Evolutionary conservation across 306 rosid genomes (phyloP).

Genomic region (Pyrus betulifolia): DNA sequence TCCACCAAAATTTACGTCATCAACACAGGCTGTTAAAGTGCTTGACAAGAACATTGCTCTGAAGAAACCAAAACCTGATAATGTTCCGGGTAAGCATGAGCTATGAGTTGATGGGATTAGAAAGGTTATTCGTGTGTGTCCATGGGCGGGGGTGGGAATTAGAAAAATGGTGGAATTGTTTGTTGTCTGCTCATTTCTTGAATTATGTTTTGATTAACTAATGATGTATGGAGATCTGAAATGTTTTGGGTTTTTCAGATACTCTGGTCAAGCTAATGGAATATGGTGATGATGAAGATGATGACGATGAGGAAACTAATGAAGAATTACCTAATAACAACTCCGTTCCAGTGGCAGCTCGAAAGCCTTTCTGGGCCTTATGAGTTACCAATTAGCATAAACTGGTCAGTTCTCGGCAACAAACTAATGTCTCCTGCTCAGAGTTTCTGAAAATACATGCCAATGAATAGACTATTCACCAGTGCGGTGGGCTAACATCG

Average conservation of each 20-base stretch:
- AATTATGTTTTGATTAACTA: background rate
- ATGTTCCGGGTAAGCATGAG: conserved; percentile 61
- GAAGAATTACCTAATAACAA: conserved; percentile 33
- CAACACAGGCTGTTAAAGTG: conserved; percentile 26
- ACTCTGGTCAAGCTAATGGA: conserved; percentile 88
- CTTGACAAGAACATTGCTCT: conserved; percentile 35
- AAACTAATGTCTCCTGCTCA: background rate
- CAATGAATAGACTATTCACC: conserved; percentile 1
- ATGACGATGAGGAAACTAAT: conserved; percentile 46
- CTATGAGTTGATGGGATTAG: background rate
- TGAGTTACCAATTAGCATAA: conserved; percentile 18
- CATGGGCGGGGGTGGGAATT: background rate
- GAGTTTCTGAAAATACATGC: conserved; percentile 9
- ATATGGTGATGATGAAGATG: conserved; percentile 94
- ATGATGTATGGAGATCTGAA: background rate
- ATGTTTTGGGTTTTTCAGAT: conserved; percentile 40
- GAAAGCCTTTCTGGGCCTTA: conserved; percentile 88
- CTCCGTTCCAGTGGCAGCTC: conserved; percentile 28
- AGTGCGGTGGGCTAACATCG: background rate
- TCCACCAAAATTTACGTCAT: conserved; percentile 48
- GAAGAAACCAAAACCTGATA: conserved; percentile 31
- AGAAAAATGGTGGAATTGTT: background rate
- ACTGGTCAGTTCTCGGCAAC: conserved; percentile 2
- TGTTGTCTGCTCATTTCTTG: background rate
- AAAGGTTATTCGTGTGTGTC: background rate